A percentile compares a stretch with the other conserved stretches of the same genome.
Conservation (phyloP, 352 stramenopile species). For the Pythium aquatile region DNA sequence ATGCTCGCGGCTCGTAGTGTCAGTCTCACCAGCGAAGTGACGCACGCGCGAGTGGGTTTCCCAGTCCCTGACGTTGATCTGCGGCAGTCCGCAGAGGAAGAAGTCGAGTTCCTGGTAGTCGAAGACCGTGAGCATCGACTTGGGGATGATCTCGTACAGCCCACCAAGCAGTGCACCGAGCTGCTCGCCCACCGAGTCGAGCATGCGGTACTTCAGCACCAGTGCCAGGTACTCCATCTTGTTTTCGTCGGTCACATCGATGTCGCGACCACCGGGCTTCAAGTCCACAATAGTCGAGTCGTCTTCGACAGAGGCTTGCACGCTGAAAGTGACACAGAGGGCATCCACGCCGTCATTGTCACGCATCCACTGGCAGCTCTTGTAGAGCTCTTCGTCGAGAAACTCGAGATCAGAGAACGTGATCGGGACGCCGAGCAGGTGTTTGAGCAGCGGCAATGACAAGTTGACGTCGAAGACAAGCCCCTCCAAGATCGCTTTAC, state of each 20-base stretch:
- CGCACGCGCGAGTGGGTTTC: constrained; percentile 51
- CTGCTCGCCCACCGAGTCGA: constrained; percentile 63
- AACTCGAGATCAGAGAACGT: constrained; percentile 80
- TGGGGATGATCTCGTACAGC: constrained; percentile 76
- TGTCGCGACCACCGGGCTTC: constrained; percentile 82
- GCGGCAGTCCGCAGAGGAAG: constrained; percentile 69
- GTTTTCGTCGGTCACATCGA: constrained; percentile 96
- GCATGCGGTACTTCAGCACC: constrained; percentile 74
- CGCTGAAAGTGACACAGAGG: constrained; percentile 70
- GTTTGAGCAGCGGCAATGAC: constrained; percentile 67
- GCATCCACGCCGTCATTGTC: constrained; percentile 54
- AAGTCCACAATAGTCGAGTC: constrained; percentile 82
- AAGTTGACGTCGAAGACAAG: constrained; percentile 63
- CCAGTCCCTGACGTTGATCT: constrained; percentile 70
- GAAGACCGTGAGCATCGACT: constrained; percentile 59
- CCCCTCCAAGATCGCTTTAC: constrained; percentile 64
- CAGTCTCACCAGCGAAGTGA: constrained; percentile 50
- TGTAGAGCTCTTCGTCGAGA: constrained; percentile 65
- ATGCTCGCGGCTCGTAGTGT: constrained; percentile 29
- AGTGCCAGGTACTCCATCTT: constrained; percentile 90
- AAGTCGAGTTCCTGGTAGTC: constrained; percentile 84
- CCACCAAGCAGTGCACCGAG: constrained; percentile 64
- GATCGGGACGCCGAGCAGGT: constrained; percentile 68
- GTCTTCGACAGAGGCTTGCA: constrained; percentile 46
- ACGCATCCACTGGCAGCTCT: constrained; percentile 64